These are phyloP conservation scores for Phytophthora pisi DNA, from an alignment of 352 stramenopile species.

Conservation along the genomic window DNA sequence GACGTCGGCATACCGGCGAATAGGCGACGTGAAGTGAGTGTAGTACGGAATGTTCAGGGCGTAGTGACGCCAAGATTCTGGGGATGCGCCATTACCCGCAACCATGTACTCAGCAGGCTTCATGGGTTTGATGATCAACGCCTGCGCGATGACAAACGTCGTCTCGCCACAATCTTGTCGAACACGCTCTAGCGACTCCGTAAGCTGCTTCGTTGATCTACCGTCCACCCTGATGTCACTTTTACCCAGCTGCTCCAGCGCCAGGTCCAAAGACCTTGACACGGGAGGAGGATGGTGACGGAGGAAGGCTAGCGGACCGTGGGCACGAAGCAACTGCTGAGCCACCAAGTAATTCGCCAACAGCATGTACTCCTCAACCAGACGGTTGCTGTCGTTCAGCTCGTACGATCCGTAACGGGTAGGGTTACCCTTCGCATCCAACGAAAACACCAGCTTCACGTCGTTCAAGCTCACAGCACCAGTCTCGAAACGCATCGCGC, in stretches of 20 bases:
- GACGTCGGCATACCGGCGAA: constrained; percentile 93
- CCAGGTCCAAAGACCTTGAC: constrained; percentile 47
- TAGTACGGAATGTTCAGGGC: constrained; percentile 98
- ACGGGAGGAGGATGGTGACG: constrained; percentile 89
- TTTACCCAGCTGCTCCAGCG: constrained; percentile 47
- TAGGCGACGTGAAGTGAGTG: constrained; percentile 98
- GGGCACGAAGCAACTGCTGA: constrained; percentile 92
- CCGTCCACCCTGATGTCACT: constrained; percentile 83
- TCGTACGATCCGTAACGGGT: constrained; percentile 89
- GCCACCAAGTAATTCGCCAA: constrained; percentile 98
- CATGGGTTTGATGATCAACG: constrained; percentile 95
- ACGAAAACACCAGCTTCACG: constrained; percentile 93
- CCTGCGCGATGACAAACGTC: constrained; percentile 89
- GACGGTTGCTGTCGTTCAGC: constrained; percentile 94
- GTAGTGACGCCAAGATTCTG: constrained; percentile 94
- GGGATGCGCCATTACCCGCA: constrained; percentile 69
- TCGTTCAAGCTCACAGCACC: constrained; percentile 93
- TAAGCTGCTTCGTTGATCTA: constrained; percentile 82
- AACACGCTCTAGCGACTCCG: constrained; percentile 85
- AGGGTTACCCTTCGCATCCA: constrained; percentile 93
- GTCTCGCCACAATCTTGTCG: constrained; percentile 75
- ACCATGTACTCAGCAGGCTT: constrained; percentile 94
- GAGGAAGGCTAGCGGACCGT: constrained; percentile 89
- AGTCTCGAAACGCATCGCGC: constrained; percentile 89
- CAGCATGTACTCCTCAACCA: constrained; percentile 99